Evolutionary conservation across 495 filamentous ascomycete genomes (phyloP).

Genomic region (Penicillium verhagenii): DNA sequence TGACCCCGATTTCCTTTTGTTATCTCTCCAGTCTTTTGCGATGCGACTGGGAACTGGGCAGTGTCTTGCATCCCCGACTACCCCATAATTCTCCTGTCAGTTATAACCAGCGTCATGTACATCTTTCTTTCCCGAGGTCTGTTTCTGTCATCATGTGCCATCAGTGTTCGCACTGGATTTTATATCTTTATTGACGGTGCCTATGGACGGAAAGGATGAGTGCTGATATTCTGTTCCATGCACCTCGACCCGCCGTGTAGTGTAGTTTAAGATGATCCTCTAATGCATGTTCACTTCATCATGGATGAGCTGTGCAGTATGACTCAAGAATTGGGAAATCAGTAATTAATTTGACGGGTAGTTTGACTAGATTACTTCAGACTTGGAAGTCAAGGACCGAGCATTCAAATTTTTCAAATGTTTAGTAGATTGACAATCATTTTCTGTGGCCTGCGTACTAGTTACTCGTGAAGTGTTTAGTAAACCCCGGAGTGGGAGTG

Average conservation of each 20-base stretch:
- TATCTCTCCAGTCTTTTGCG: conserved; percentile 1
- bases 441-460: too few species aligned
- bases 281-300: conserved; percentile 22
- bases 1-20: conserved; percentile 10
- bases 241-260: conserved; percentile 11
- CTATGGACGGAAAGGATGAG: conserved; percentile 3
- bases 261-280: conserved; percentile 22
- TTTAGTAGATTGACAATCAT: too few species aligned
- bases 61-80: background rate
- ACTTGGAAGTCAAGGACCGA: too few species aligned
- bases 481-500: background rate
- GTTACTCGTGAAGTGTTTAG: background rate
- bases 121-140: conserved; percentile 18
- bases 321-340: too few species aligned
- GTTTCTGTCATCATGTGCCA: conserved; percentile 10
- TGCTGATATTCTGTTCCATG: conserved; percentile 1
- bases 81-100: conserved; percentile 1
- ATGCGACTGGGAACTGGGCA: background rate
- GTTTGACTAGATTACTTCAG: too few species aligned
- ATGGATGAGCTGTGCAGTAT: conserved; percentile 2
- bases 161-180: conserved; percentile 5
- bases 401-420: too few species aligned
- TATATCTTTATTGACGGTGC: background rate
- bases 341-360: too few species aligned
- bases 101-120: conserved; percentile 28